Conservation (phyloP, 495 filamentous ascomycete genomes). For the Oidiodendron maius region DNA sequence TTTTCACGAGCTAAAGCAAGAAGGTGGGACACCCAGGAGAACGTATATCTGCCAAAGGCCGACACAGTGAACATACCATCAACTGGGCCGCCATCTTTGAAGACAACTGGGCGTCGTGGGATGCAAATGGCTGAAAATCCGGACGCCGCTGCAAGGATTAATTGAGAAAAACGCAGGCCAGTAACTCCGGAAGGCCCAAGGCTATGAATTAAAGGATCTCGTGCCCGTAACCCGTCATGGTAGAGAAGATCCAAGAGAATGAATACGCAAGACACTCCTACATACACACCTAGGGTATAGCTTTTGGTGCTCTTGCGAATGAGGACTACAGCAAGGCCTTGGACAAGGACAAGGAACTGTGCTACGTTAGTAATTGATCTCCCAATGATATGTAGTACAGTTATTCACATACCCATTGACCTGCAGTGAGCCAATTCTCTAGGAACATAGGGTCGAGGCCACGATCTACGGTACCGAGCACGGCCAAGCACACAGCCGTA, state of each 20-base stretch:
- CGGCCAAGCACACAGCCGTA: slow-evolving; percentile 12
- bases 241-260: slow-evolving; percentile 31
- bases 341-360: slow-evolving; percentile 34
- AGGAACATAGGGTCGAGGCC: slow-evolving; percentile 10
- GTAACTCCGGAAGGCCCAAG: slow-evolving; percentile 6
- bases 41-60: slow-evolving; percentile 56
- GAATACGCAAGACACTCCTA: slow-evolving; percentile 34
- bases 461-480: slow-evolving; percentile 9
- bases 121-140: slow-evolving; percentile 37
- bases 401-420: slow-evolving; percentile 19
- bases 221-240: slow-evolving; percentile 30
- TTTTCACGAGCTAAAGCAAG: slow-evolving; percentile 45
- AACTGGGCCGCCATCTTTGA: slow-evolving; percentile 48
- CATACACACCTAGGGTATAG: slow-evolving; percentile 41
- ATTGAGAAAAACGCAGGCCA: slow-evolving; percentile 31
- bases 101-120: slow-evolving; percentile 65
- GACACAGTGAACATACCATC: slow-evolving; percentile 59
- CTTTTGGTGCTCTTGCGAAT: slow-evolving; percentile 37
- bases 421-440: slow-evolving; percentile 20
- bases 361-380: slow-evolving; percentile 5
- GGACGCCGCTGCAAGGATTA: slow-evolving; percentile 25
- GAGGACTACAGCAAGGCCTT: slow-evolving; percentile 35
- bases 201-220: background rate
- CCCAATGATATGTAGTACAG: too few species aligned
- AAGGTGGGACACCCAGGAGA: slow-evolving; percentile 51